These are phyloP conservation scores for Globisporangium uncinulatum DNA, from an alignment of 352 stramenopile species.

Conservation along the genomic window DNA sequence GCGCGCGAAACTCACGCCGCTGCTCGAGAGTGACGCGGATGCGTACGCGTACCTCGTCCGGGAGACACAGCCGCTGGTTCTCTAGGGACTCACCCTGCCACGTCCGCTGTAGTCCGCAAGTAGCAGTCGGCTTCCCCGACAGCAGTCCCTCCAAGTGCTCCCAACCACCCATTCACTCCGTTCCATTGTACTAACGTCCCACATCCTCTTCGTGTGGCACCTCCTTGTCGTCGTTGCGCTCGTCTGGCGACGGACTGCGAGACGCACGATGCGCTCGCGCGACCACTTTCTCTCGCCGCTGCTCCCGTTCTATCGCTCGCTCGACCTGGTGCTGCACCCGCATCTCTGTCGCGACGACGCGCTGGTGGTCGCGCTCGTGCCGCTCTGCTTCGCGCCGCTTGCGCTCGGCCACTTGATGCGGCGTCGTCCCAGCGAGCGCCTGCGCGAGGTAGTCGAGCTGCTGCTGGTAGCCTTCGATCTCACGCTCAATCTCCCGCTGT, in stretches of 20 bases:
- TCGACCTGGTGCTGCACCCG: conserved; percentile 53
- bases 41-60: conserved; percentile 70
- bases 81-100: not conserved
- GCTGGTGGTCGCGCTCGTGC: conserved; percentile 40
- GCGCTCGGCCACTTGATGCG: conserved; percentile 57
- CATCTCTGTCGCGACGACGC: conserved; percentile 31
- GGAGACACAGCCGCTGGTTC: conserved; percentile 59
- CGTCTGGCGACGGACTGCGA: conserved; percentile 30
- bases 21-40: conserved; percentile 66
- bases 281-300: conserved; percentile 19
- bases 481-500: conserved; percentile 26
- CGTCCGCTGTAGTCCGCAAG: too few species aligned
- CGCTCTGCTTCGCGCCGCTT: conserved; percentile 41
- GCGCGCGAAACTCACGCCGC: conserved; percentile 87
- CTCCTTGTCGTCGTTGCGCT: not conserved
- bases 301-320: conserved; percentile 36
- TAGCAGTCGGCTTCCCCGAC: too few species aligned
- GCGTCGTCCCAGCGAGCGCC: conserved; percentile 53
- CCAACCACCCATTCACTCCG: not conserved
- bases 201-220: not conserved
- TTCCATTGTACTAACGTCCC: not conserved
- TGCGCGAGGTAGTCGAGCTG: conserved; percentile 57
- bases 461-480: conserved; percentile 37
- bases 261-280: conserved; percentile 29
- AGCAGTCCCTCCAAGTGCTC: not conserved